A percentile compares a stretch with the other conserved stretches of the same genome.
phyloP scores from a whole-genome alignment of 2,329 filamentous ascomycete genomes.

The Dissoconium aciculare region DNA sequence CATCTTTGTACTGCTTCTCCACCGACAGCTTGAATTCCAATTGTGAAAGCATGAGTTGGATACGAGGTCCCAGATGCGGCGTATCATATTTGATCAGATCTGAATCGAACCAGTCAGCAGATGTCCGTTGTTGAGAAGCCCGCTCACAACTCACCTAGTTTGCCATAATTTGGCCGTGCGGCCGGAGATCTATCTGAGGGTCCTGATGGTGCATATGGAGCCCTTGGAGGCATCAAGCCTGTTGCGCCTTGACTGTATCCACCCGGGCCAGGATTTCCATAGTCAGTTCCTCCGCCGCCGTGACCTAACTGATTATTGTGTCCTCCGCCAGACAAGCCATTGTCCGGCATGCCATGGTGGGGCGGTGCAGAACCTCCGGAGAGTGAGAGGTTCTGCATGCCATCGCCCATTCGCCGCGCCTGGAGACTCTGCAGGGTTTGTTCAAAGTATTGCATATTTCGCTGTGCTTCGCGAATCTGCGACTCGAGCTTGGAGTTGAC shows the following conservation, averaged over 20 bases:
- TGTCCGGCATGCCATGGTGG: conserved; percentile 17
- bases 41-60: conserved; percentile 97
- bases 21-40: conserved; percentile 98
- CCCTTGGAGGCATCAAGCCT: conserved; percentile 62
- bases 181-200: conserved; percentile 56
- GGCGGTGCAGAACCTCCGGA: conserved; percentile 27
- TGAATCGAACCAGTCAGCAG: conserved; percentile 26
- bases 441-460: conserved; percentile 93
- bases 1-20: conserved; percentile 96
- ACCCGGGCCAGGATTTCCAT: conserved; percentile 40
- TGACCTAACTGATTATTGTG: conserved; percentile 31
- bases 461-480: conserved; percentile 82
- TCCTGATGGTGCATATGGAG: conserved; percentile 61
- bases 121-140: not conserved
- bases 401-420: conserved; percentile 57
- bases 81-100: conserved; percentile 99
- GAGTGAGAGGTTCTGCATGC: conserved; percentile 52
- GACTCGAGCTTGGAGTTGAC: conserved; percentile 83
- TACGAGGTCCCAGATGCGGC: conserved; percentile 83
- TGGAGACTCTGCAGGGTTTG: conserved; percentile 79
- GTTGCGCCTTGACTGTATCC: conserved; percentile 48
- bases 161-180: conserved; percentile 78
- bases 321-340: conserved; percentile 36
- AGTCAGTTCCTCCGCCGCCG: conserved; percentile 45
- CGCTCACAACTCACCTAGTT: conserved; percentile 54